Evolutionary conservation across 2,329 filamentous ascomycete genomes (phyloP).

Genomic region (Botryotinia calthae): DNA sequence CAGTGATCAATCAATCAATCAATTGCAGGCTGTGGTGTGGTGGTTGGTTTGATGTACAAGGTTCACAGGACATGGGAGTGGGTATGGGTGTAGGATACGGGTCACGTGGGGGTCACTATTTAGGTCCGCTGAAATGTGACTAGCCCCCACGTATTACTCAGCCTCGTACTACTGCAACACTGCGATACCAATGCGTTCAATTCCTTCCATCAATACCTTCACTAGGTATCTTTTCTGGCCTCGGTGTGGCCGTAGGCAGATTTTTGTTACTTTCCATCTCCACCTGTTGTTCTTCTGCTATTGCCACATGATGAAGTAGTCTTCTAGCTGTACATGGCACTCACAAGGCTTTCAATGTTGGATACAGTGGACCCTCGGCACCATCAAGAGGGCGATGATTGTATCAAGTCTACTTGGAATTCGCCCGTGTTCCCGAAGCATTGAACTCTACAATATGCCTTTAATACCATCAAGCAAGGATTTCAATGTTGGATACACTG

Average conservation of each 20-base stretch:
- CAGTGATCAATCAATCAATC: neutral
- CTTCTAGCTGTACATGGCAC: neutral
- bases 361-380: neutral
- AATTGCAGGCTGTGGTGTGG: neutral
- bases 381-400: neutral
- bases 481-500: neutral
- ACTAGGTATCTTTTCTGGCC: neutral
- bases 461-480: neutral
- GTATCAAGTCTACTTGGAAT: neutral
- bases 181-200: neutral
- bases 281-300: neutral
- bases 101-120: neutral
- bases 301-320: neutral
- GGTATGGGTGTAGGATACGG: neutral
- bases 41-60: neutral
- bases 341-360: slow-evolving; percentile 1
- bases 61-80: neutral
- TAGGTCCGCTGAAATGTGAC: neutral
- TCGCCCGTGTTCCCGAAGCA: neutral
- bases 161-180: neutral
- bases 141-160: neutral
- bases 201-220: neutral
- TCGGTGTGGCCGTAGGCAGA: neutral
- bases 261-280: neutral
- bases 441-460: neutral